phyloP scores from a whole-genome alignment of 306 rosid genomes.

The Benincasa hispida region DNA sequence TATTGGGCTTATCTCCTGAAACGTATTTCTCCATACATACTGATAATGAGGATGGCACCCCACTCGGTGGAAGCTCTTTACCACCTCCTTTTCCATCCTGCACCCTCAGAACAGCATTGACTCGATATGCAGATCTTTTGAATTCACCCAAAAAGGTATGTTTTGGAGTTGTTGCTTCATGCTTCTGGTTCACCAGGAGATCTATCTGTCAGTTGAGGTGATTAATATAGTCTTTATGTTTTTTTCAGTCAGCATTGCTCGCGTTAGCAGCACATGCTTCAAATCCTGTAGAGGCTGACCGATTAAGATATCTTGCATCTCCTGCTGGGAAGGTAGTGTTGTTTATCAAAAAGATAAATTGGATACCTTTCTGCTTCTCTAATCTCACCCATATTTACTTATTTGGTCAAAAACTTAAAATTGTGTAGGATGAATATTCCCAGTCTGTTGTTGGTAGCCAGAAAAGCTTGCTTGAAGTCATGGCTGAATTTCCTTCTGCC shows the following conservation, averaged over 20 bases:
- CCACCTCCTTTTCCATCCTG: constrained; percentile 76
- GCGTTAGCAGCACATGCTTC: constrained; percentile 90
- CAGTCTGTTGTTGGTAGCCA: constrained; percentile 73
- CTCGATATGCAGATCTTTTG: constrained; percentile 74
- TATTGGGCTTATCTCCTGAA: constrained; percentile 68
- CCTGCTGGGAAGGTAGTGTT: constrained; percentile 83
- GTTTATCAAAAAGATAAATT: neutral
- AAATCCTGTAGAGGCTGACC: constrained; percentile 78
- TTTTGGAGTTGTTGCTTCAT: constrained; percentile 8
- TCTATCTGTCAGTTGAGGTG: neutral
- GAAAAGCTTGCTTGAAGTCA: constrained; percentile 94
- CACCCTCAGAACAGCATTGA: constrained; percentile 58
- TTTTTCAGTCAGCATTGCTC: constrained; percentile 57
- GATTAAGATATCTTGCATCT: constrained; percentile 81
- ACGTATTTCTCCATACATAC: constrained; percentile 73
- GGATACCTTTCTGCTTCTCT: neutral
- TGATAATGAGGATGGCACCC: constrained; percentile 72
- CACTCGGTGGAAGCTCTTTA: constrained; percentile 62
- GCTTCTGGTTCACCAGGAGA: neutral
- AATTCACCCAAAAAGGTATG: constrained; percentile 87
- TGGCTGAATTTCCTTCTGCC: constrained; percentile 85
- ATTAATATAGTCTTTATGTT: neutral
- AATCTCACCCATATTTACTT: neutral
- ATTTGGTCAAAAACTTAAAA: constrained; percentile 6
- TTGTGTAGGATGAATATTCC: constrained; percentile 76